Percentiles rank a stretch among this genome's conserved stretches.
phyloP scores from a whole-genome alignment of 768 basidiomycete genomes.

The Crepidotus variabilis region DNA sequence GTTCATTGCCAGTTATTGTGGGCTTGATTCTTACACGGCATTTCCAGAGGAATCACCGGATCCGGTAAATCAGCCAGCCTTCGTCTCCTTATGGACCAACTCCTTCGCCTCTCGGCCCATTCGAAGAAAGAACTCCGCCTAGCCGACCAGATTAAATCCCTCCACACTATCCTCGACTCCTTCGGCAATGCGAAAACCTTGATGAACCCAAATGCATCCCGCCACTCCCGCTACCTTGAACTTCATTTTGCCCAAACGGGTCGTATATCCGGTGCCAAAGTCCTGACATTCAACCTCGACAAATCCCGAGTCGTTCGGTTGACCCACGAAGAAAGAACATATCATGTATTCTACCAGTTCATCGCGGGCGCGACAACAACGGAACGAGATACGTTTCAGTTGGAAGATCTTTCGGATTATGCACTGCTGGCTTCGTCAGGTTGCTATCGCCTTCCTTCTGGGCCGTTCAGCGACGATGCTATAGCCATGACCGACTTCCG shows the following conservation, averaged over 20 bases:
- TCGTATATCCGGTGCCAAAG: conserved; percentile 73
- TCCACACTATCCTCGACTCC: conserved; percentile 75
- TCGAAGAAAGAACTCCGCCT: conserved; percentile 71
- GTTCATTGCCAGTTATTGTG: conserved; percentile 21
- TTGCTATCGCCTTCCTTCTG: conserved; percentile 82
- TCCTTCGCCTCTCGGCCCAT: conserved; percentile 79
- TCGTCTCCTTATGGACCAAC: conserved; percentile 72
- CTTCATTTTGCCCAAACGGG: conserved; percentile 83
- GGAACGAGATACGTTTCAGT: conserved; percentile 71
- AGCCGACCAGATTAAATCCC: conserved; percentile 73
- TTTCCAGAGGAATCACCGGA: conserved; percentile 76
- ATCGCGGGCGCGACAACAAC: conserved; percentile 80
- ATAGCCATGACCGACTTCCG: conserved; percentile 82
- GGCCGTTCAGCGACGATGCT: conserved; percentile 85
- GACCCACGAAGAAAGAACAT: conserved; percentile 80
- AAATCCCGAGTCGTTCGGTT: conserved; percentile 79
- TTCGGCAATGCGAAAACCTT: conserved; percentile 91
- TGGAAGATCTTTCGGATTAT: conserved; percentile 86
- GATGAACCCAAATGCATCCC: conserved; percentile 82
- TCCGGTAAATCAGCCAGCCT: conserved; percentile 81
- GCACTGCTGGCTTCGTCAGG: conserved; percentile 81
- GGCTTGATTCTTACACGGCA: conserved; percentile 8
- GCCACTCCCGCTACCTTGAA: conserved; percentile 76
- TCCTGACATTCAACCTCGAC: conserved; percentile 81
- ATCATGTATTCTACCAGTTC: conserved; percentile 91